A percentile compares a stretch with the other conserved stretches of the same genome.
Evolutionary conservation across 805 yeast species (phyloP).

Genomic region (Lipomyces sp.): DNA sequence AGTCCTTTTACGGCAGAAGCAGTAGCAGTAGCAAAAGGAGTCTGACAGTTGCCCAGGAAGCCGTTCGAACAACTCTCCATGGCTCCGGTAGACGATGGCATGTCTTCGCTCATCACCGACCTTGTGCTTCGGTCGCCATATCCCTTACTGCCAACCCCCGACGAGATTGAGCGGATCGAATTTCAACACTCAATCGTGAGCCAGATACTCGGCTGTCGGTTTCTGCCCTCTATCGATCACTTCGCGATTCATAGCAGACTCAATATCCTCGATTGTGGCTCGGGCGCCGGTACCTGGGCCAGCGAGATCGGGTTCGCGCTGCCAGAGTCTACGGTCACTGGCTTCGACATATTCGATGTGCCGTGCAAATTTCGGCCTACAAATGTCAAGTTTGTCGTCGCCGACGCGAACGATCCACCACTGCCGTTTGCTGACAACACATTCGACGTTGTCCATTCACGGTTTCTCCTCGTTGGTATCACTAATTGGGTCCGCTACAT

Average conservation of each 20-base stretch:
- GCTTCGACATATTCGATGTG: constrained; percentile 18
- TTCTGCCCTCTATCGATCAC: constrained; percentile 26
- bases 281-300: constrained; percentile 30
- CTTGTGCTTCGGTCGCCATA: constrained; percentile 8
- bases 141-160: constrained; percentile 16
- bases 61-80: background rate
- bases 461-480: constrained; percentile 16
- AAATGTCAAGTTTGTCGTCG: constrained; percentile 20
- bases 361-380: constrained; percentile 14
- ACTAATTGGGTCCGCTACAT: constrained; percentile 24
- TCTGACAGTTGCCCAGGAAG: background rate
- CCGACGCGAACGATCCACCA: constrained; percentile 22
- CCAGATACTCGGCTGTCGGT: constrained; percentile 28
- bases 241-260: constrained; percentile 13
- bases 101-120: background rate
- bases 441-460: constrained; percentile 26
- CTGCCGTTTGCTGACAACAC: constrained; percentile 15
- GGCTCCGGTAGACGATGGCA: background rate
- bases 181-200: constrained; percentile 20
- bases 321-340: constrained; percentile 19
- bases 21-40: background rate
- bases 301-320: constrained; percentile 27
- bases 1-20: background rate
- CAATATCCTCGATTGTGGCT: constrained; percentile 24
- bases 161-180: constrained; percentile 22